Base-by-base conservation (phyloP, 257 asterid genomes). In the Scutellaria galericulata region DNA sequence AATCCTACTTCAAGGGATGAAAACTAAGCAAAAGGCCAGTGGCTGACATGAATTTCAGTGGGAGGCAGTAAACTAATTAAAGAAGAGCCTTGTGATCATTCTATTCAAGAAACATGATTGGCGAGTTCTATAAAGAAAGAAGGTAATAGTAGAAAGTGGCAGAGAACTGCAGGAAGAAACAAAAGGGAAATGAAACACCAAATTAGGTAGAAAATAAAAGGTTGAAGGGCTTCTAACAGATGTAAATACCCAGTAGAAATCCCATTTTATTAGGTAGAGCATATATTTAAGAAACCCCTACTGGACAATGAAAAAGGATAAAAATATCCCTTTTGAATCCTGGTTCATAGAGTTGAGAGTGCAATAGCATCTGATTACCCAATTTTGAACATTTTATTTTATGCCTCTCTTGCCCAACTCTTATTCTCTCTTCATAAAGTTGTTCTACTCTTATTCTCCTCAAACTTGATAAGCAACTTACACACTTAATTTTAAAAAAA, bases 161-260 rank as follows among this genome's bases (percentile, higher is more conserved):
- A 15, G 48, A 44, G 59, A 24, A 24, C 40, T 48, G 59, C 75
- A 68, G 56, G 64, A 64, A 47, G 35, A 72, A 51, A 57, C 51
- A 48, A 22, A 24, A 46, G 8, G 37, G n/a, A 35, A 52, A 42
- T 31, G 37, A 31, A 31, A 31, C 5, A 31, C 37, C 37, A 31
- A 4, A 31, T 31, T 3, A 20, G 27, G 58, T 11, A 70, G 55
- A 56, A 20, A 50, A 24, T 11, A 47, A 6, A 10, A 39, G 47
- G 60, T 39, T 12, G 14, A 18, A 27, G 45, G 47, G 59, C 44
- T 56, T 22, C 8, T 7, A 58, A 48, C 14, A 12, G 59, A 22
- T 65, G 51, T 7, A 66, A 66, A 35, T 24, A 56, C 4, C 56
- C 14, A 50, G 61, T 48, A 58, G 46, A 64, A 55, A 27, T 20